Percentiles rank a stretch among this genome's conserved stretches.
These are phyloP conservation scores for Lasiodiplodia citricola DNA, from an alignment of 2,329 filamentous ascomycete genomes.

Conservation along the genomic window DNA sequence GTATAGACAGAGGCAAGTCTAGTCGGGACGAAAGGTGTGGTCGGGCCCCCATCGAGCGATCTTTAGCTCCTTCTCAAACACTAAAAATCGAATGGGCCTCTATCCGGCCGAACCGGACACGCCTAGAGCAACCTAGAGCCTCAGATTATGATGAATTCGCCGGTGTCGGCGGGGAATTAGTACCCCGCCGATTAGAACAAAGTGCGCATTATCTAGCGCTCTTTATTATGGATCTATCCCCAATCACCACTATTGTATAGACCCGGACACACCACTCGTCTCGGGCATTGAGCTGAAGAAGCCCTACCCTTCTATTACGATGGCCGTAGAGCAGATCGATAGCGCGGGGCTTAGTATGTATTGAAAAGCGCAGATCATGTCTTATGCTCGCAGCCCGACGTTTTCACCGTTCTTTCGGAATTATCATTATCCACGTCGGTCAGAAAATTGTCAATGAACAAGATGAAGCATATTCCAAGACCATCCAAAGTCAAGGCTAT, in stretches of 20 bases:
- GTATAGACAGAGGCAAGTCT: background rate
- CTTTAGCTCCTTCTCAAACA: background rate
- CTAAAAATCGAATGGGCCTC: background rate
- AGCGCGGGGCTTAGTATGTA: background rate
- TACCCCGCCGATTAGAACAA: background rate
- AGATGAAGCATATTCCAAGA: background rate
- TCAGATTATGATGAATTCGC: background rate
- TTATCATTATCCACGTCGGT: background rate
- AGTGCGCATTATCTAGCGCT: background rate
- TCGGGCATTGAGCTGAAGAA: background rate
- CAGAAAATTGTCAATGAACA: background rate
- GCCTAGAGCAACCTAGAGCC: background rate
- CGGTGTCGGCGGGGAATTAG: background rate
- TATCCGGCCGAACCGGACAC: background rate
- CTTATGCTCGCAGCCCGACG: background rate
- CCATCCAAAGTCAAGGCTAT: background rate
- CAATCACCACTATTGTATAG: background rate
- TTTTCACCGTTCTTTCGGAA: background rate
- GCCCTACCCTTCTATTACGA: background rate
- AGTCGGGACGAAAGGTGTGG: background rate
- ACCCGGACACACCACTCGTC: background rate
- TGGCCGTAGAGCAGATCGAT: background rate
- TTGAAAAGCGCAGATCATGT: background rate
- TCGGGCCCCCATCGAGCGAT: background rate
- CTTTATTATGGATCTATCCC: background rate